Evolutionary conservation across 1,284 basidiomycete genomes (phyloP).

Genomic region (Cryptococcus hybrid): DNA sequence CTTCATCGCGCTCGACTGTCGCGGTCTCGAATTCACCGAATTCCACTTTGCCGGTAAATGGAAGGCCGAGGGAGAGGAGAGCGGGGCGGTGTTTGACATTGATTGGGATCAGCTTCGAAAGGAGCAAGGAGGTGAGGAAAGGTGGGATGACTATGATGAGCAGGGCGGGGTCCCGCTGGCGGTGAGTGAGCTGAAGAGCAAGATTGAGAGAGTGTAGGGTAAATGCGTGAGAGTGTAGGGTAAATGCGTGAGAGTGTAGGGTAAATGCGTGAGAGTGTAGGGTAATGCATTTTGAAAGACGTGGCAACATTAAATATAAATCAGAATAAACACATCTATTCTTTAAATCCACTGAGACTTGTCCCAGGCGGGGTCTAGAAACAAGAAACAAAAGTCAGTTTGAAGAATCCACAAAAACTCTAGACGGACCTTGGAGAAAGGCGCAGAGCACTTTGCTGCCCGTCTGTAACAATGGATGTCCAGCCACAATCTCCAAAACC

Average conservation of each 20-base stretch:
- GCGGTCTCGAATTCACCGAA: constrained; percentile 46
- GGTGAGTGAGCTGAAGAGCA: constrained; percentile 38
- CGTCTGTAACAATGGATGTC: constrained; percentile 95
- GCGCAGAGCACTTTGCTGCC: constrained; percentile 96
- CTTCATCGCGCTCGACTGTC: constrained; percentile 47
- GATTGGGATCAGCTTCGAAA: constrained; percentile 39
- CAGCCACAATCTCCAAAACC: constrained; percentile 96
- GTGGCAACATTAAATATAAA: too few relatives aligned
- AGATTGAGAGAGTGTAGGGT: constrained; percentile 28
- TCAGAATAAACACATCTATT: too few relatives aligned
- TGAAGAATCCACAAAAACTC: neutral
- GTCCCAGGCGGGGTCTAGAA: constrained; percentile 45
- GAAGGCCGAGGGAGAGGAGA: constrained; percentile 28
- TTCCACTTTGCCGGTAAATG: constrained; percentile 44
- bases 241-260: constrained; percentile 26
- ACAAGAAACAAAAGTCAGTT: neutral
- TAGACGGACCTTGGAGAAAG: constrained; percentile 70
- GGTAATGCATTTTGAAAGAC: too few relatives aligned
- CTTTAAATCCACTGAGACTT: constrained; percentile 44
- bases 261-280: neutral
- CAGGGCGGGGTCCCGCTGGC: constrained; percentile 35
- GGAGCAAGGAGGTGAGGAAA: constrained; percentile 34
- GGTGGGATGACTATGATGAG: constrained; percentile 52
- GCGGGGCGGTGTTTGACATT: constrained; percentile 37
- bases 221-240: neutral